Percentiles rank a stretch among this genome's conserved stretches.
phyloP scores from a whole-genome alignment of 441 rosid species.

The Aquilaria agallochum region DNA sequence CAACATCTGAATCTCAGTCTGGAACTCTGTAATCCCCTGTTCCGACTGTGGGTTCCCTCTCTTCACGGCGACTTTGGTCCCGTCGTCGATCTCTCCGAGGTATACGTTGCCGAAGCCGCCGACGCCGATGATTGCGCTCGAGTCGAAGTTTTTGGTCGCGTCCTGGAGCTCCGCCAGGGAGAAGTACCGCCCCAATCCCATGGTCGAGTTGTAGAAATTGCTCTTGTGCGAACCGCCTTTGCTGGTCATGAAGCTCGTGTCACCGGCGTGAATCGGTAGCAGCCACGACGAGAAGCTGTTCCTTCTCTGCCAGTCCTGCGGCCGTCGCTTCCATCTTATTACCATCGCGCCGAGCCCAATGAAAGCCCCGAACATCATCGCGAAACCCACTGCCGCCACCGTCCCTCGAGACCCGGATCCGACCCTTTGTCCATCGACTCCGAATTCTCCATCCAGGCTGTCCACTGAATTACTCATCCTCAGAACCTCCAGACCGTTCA shows the following conservation, averaged over 20 bases:
- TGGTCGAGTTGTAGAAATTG: slow-evolving; percentile 49
- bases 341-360: slow-evolving; percentile 96
- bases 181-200: slow-evolving; percentile 79
- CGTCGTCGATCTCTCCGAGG: slow-evolving; percentile 59
- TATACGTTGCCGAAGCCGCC: slow-evolving; percentile 95
- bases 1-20: slow-evolving; percentile 89
- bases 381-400: slow-evolving; percentile 80
- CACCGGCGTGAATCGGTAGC: slow-evolving; percentile 77
- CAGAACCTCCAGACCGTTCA: slow-evolving; percentile 78
- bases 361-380: slow-evolving; percentile 96
- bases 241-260: slow-evolving; percentile 62
- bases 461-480: slow-evolving; percentile 77
- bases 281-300: slow-evolving; percentile 94
- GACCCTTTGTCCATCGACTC: slow-evolving; percentile 49
- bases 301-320: slow-evolving; percentile 90
- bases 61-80: slow-evolving; percentile 80
- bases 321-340: slow-evolving; percentile 79
- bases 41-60: slow-evolving; percentile 94
- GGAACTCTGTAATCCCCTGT: slow-evolving; percentile 84
- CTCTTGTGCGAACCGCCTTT: slow-evolving; percentile 65
- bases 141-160: slow-evolving; percentile 73
- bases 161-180: slow-evolving; percentile 71
- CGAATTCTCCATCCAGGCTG: slow-evolving; percentile 89
- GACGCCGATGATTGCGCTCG: slow-evolving; percentile 65
- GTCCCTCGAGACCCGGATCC: slow-evolving; percentile 31